Base-by-base conservation (phyloP, 1,284 basidiomycete genomes). In the Leccinum subrobustum region DNA sequence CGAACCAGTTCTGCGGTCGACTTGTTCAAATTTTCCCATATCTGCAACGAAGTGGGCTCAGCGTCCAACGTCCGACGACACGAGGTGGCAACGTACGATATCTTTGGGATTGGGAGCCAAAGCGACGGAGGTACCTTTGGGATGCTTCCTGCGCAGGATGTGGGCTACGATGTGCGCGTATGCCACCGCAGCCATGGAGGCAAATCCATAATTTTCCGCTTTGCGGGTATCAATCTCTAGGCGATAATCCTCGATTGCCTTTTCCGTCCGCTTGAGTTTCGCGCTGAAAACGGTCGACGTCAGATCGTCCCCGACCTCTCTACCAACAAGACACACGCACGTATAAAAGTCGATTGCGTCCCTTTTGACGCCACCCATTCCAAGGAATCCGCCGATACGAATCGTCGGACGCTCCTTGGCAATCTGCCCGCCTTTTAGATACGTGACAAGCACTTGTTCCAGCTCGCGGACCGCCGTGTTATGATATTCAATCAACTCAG, bases 181-280 rank as follows among this genome's bases (percentile, higher is more conserved):
- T 0, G 93, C 89, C 9, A 97, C 91, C 0, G 94, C 89, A 56
- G 92, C 94, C 87, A 97, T 92, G 23, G 93, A 95, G 3, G 95
- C 93, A 73, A 96, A 96, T 14, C 93, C 95, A 74, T 95, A 96
- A 71, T 86, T 92, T 76, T 96, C 93, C 2, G 93, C 83, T 73
- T 91, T 91, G 62, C 87, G 82, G 16, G 81, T 82, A 70, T 92
- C 87, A 61, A 93, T 89, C 64, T 89, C 83, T 25, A 77, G 75
- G 25, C 93, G 87, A 69, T 89, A 89, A 57, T 88, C 83, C 63
- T 96, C 91, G 56, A 98, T 91, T 5, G 89, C 83, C 60, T 79
- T 84, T 76, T 89, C 94, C 20, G 87, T 92, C 47, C 88, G 86
- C 71, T 87, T 85, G 16, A 92, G 79, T 71, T 89, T 91, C 37